Evolutionary conservation across 345 rosid genomes (phyloP).

Genomic region (Turnera subulata): DNA sequence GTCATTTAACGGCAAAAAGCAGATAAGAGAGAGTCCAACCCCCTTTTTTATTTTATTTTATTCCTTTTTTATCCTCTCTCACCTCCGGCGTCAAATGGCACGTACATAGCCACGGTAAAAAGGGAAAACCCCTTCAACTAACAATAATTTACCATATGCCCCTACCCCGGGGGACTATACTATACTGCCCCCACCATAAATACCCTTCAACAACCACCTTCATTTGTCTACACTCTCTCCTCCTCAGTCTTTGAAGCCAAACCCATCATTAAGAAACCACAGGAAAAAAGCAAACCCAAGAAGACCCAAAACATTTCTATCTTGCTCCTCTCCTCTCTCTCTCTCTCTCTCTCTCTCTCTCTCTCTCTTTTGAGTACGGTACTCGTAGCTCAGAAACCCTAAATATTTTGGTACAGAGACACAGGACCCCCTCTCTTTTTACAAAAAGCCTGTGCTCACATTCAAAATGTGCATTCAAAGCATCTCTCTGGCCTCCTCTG

Average conservation of each 20-base stretch:
- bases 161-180: not conserved
- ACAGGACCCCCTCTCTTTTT: not conserved
- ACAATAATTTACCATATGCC: too few species aligned
- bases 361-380: not conserved
- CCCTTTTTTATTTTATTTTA: not conserved
- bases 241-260: too few species aligned
- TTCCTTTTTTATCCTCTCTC: slow-evolving; percentile 1
- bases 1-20: slow-evolving; percentile 19
- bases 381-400: slow-evolving; percentile 27
- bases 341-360: not conserved
- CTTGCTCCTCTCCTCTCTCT: not conserved
- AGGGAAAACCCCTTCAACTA: too few species aligned
- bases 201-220: slow-evolving; percentile 31
- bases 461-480: slow-evolving; percentile 18
- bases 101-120: too few species aligned
- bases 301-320: not conserved
- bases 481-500: not conserved
- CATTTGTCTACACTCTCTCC: not conserved
- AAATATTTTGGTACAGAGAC: slow-evolving; percentile 5
- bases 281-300: not conserved
- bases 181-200: slow-evolving; percentile 24
- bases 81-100: not conserved
- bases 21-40: not conserved
- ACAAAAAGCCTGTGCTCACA: slow-evolving; percentile 15
- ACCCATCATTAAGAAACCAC: too few species aligned